Conservation (phyloP, 2,329 filamentous ascomycete species). For the Curvularia eragrostidis region DNA sequence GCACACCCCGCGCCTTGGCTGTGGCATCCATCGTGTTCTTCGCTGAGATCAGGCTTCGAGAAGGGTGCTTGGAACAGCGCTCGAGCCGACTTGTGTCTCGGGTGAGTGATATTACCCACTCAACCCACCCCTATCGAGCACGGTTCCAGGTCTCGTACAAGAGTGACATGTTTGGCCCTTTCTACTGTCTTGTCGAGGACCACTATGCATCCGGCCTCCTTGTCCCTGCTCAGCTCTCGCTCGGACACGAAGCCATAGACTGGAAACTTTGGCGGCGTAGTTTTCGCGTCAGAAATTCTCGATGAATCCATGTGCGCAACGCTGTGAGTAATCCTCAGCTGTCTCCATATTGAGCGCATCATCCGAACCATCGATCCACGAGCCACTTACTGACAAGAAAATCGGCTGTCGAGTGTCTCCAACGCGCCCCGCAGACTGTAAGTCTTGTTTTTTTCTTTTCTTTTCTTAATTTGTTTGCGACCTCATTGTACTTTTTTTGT, state of each 20-base stretch:
- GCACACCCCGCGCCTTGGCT: constrained; percentile 6
- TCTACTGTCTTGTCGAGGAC: constrained; percentile 13
- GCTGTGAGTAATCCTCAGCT: constrained; percentile 15
- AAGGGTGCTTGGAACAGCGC: constrained; percentile 38
- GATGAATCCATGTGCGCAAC: constrained; percentile 11
- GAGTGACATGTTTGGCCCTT: constrained; percentile 27
- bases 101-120: constrained; percentile 12
- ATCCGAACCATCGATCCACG: constrained; percentile 24
- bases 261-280: constrained; percentile 18
- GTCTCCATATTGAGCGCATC: constrained; percentile 23
- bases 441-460: constrained; percentile 1
- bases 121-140: constrained; percentile 24
- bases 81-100: constrained; percentile 29
- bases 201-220: constrained; percentile 6
- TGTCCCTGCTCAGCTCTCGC: constrained; percentile 25
- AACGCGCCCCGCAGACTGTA: constrained; percentile 1
- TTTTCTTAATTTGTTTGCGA: constrained; percentile 22
- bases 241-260: constrained; percentile 7
- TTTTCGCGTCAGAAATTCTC: constrained; percentile 11
- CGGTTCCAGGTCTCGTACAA: constrained; percentile 32
- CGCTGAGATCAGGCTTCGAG: constrained; percentile 33
- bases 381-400: constrained; percentile 25
- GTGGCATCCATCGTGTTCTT: constrained; percentile 18
- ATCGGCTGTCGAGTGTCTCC: constrained; percentile 7
- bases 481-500: constrained; percentile 19